Conservation (phyloP, 2,329 filamentous ascomycete species). For the Neonectria faginata region DNA sequence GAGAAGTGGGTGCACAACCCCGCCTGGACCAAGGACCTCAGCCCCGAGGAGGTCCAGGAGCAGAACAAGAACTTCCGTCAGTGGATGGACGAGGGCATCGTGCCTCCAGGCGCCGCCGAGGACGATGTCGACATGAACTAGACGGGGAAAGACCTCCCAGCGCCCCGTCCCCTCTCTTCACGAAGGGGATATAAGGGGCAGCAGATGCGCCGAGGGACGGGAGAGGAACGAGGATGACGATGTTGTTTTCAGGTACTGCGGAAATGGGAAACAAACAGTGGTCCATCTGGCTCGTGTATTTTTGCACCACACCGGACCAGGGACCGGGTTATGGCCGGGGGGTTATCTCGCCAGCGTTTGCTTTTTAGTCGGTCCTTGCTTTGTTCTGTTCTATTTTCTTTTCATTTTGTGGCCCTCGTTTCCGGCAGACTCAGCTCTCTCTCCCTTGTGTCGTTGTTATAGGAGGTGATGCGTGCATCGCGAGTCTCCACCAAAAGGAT, state of each 20-base stretch:
- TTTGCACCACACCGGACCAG: slow-evolving; percentile 8
- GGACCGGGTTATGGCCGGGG: slow-evolving; percentile 30
- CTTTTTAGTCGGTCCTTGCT: slow-evolving; percentile 31
- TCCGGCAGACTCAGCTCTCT: slow-evolving; percentile 25
- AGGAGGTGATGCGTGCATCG: slow-evolving; percentile 18
- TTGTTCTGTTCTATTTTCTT: slow-evolving; percentile 27
- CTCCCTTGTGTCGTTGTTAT: slow-evolving; percentile 7
- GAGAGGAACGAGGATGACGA: slow-evolving; percentile 23
- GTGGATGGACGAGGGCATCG: slow-evolving; percentile 64
- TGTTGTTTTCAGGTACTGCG: slow-evolving; percentile 21
- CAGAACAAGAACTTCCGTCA: slow-evolving; percentile 74
- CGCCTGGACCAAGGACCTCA: slow-evolving; percentile 82
- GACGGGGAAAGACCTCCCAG: slow-evolving; percentile 15
- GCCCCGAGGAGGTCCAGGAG: slow-evolving; percentile 80
- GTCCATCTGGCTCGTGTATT: slow-evolving; percentile 14
- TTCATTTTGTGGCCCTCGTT: slow-evolving; percentile 33
- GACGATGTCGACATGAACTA: slow-evolving; percentile 51
- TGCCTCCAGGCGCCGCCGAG: slow-evolving; percentile 50
- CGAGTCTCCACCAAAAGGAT: slow-evolving; percentile 20
- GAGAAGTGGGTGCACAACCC: slow-evolving; percentile 88
- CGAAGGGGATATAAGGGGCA: not conserved
- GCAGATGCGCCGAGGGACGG: slow-evolving; percentile 6
- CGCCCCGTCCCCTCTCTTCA: not conserved
- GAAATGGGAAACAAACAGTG: slow-evolving; percentile 24
- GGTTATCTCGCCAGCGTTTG: slow-evolving; percentile 38